A percentile compares a stretch with the other conserved stretches of the same genome.
Conservation (phyloP, 352 stramenopile genomes). For the Phytophthora megakarya region DNA sequence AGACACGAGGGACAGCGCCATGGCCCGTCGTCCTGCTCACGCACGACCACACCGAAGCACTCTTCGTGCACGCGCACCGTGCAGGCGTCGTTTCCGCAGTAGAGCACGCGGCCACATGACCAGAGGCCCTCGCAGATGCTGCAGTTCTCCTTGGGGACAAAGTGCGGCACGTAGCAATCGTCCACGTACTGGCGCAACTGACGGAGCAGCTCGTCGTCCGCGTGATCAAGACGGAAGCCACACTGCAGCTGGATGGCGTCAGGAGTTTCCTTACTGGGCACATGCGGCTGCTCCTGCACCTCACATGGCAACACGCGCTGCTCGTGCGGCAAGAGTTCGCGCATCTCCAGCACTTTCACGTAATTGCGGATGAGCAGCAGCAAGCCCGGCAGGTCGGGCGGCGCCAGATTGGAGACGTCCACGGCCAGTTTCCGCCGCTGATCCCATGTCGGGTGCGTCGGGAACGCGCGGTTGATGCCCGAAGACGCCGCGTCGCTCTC, state of each 20-base stretch:
- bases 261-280: constrained; percentile 6
- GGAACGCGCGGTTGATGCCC: constrained; percentile 20
- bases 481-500: constrained; percentile 29
- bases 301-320: constrained; percentile 34
- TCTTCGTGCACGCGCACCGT: constrained; percentile 77
- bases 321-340: constrained; percentile 29
- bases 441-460: constrained; percentile 63
- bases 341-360: constrained; percentile 37
- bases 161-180: constrained; percentile 78
- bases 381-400: constrained; percentile 67
- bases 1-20: constrained; percentile 84
- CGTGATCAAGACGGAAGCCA: constrained; percentile 64
- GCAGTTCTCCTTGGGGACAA: constrained; percentile 77
- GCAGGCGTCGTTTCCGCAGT: constrained; percentile 74
- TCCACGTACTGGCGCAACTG: constrained; percentile 79
- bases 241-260: constrained; percentile 58
- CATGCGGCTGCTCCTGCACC: constrained; percentile 2
- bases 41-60: constrained; percentile 79
- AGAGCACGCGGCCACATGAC: constrained; percentile 72
- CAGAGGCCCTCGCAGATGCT: constrained; percentile 81
- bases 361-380: constrained; percentile 65
- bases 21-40: constrained; percentile 52
- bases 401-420: constrained; percentile 73
- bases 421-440: constrained; percentile 60
- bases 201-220: constrained; percentile 53